Conservation (phyloP, 2,329 filamentous ascomycete species). For the Hypoxylon sp. region DNA sequence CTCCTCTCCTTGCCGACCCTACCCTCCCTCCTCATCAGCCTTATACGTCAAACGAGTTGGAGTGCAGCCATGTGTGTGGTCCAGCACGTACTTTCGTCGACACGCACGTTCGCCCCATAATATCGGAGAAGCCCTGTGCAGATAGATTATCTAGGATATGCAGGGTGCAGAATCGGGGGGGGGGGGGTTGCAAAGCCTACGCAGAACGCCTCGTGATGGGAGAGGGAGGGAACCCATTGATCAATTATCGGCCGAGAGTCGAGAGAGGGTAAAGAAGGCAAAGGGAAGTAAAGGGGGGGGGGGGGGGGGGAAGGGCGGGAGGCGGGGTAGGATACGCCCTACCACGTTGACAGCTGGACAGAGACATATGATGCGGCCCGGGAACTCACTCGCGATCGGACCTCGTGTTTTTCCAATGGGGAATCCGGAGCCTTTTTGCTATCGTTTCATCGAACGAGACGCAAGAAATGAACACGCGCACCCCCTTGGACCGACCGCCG, state of each 20-base stretch:
- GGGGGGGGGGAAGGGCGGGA: no score
- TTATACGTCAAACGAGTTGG: constrained; percentile 21
- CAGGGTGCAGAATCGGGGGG: constrained; percentile 1
- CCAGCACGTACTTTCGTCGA: not conserved
- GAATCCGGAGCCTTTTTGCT: constrained; percentile 4
- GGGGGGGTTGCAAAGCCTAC: constrained; percentile 1
- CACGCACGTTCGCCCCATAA: not conserved
- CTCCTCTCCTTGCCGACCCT: constrained; percentile 3
- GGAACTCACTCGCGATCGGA: not conserved
- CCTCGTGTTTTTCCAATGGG: not conserved
- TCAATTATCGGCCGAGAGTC: not conserved
- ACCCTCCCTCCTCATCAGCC: constrained; percentile 15
- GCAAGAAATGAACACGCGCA: not conserved
- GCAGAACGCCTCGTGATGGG: constrained; percentile 4
- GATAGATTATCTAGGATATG: not conserved
- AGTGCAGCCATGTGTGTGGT: constrained; percentile 10
- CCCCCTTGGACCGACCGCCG: not conserved
- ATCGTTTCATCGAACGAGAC: constrained; percentile 1
- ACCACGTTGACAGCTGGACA: no score
- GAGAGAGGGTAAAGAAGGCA: constrained; percentile 1
- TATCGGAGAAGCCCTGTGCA: not conserved
- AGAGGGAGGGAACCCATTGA: not conserved
- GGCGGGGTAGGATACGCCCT: no score
- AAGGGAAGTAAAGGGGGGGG: no score
- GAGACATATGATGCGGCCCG: no score